A percentile compares a stretch with the other conserved stretches of the same genome.
phyloP scores from a whole-genome alignment of 805 yeast species.

The Candida golubevii region DNA sequence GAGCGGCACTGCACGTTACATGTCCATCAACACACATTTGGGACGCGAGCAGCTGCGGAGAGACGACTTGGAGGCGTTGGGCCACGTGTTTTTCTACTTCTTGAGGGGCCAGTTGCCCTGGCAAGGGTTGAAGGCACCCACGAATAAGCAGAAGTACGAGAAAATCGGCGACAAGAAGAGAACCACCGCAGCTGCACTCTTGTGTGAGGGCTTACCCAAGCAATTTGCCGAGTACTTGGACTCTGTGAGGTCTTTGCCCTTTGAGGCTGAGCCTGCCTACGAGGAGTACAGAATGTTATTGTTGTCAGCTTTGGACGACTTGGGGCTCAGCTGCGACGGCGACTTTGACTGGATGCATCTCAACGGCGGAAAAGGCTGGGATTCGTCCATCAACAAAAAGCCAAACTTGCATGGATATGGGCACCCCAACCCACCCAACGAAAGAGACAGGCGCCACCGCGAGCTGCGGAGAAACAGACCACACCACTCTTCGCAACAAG shows the following conservation, averaged over 20 bases:
- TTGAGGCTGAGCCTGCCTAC: slow-evolving; percentile 80
- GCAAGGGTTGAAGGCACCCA: slow-evolving; percentile 97
- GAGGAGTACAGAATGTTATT: slow-evolving; percentile 59
- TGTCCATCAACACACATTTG: slow-evolving; percentile 89
- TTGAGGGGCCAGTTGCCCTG: slow-evolving; percentile 96
- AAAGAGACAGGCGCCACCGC: slow-evolving; percentile 43
- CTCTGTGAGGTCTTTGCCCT: slow-evolving; percentile 62
- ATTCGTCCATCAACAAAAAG: slow-evolving; percentile 66
- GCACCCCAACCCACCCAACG: slow-evolving; percentile 57
- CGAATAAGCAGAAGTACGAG: slow-evolving; percentile 95
- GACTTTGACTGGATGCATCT: slow-evolving; percentile 79
- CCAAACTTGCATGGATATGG: slow-evolving; percentile 83
- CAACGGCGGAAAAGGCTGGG: slow-evolving; percentile 82
- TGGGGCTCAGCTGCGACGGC: slow-evolving; percentile 60
- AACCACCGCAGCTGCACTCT: slow-evolving; percentile 78
- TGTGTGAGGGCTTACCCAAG: slow-evolving; percentile 72
- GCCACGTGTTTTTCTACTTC: slow-evolving; percentile 90
- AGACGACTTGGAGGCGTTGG: slow-evolving; percentile 92
- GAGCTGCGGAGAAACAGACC: slow-evolving; percentile 44
- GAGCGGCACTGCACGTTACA: slow-evolving; percentile 97
- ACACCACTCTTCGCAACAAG: slow-evolving; percentile 21
- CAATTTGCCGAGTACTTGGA: slow-evolving; percentile 73
- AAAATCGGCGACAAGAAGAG: slow-evolving; percentile 93
- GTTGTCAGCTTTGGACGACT: slow-evolving; percentile 52
- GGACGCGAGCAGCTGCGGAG: slow-evolving; percentile 97